Conservation (phyloP, 2,329 filamentous ascomycete genomes). For the Sporothrix pallida region DNA sequence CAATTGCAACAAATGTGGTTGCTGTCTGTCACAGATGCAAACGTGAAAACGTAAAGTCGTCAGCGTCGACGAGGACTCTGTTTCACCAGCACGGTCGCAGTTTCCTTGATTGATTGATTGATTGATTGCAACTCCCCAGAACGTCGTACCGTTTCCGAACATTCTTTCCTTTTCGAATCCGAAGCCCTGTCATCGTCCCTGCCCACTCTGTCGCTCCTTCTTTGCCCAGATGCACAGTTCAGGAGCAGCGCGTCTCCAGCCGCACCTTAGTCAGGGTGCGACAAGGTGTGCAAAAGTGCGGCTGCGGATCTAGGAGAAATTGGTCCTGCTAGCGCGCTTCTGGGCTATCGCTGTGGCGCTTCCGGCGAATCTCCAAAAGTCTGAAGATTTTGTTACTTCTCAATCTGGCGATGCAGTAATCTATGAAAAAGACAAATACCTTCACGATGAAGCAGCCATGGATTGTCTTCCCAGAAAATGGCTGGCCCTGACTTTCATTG, state of each 20-base stretch:
- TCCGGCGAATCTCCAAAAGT: background rate
- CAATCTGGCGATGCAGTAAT: too few relatives aligned
- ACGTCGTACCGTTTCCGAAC: background rate
- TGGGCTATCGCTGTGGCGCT: background rate
- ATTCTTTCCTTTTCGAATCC: too few relatives aligned
- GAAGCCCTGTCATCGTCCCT: background rate
- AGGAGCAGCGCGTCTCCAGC: slow-evolving; percentile 2
- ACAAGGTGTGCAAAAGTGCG: background rate
- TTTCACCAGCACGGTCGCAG: slow-evolving; percentile 1
- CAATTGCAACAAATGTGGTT: background rate
- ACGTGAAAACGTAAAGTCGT: background rate
- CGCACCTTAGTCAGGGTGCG: slow-evolving; percentile 16
- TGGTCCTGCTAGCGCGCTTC: slow-evolving; percentile 19
- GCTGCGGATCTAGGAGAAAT: slow-evolving; percentile 8
- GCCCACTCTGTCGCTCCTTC: background rate
- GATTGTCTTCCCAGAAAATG: background rate
- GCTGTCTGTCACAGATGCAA: slow-evolving; percentile 9
- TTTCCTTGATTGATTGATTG: background rate
- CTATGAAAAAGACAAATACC: too few relatives aligned
- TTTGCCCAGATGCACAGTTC: slow-evolving; percentile 8
- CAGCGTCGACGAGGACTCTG: background rate
- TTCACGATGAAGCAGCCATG: too few relatives aligned
- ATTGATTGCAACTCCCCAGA: too few relatives aligned
- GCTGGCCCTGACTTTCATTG: background rate
- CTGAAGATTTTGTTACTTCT: too few relatives aligned